Evolutionary conservation across 345 rosid species (phyloP).

Genomic region (Aquilaria sinensis): DNA sequence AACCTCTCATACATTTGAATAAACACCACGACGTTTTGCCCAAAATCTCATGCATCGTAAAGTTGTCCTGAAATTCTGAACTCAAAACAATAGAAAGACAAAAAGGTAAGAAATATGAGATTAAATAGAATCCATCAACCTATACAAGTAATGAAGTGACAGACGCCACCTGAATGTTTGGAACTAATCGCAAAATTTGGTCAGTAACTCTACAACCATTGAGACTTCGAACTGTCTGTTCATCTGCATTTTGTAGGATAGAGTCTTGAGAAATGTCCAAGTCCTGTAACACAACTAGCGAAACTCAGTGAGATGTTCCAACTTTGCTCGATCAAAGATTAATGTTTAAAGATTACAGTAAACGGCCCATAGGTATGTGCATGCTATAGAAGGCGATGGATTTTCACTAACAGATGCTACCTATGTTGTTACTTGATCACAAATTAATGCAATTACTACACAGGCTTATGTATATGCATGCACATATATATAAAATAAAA

Average conservation of each 20-base stretch:
- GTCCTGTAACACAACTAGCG: constrained; percentile 45
- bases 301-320: no score
- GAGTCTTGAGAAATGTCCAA: constrained; percentile 88
- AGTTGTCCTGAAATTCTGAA: constrained; percentile 86
- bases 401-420: no score
- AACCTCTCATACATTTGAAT: constrained; percentile 68
- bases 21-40: constrained; percentile 97
- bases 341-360: no score
- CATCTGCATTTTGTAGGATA: constrained; percentile 84
- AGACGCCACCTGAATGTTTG: constrained; percentile 76
- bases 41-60: constrained; percentile 92
- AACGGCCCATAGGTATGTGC: no score
- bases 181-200: constrained; percentile 94
- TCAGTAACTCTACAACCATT: constrained; percentile 99
- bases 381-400: no score
- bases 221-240: constrained; percentile 95
- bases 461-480: no score
- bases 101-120: constrained; percentile 9
- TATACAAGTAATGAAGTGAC: constrained; percentile 4
- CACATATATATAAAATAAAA: no score
- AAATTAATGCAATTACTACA: no score
- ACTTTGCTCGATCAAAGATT: no score
- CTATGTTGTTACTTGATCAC: no score
- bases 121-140: background rate
- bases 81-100: constrained; percentile 12